Evolutionary conservation across 106 monocot species (phyloP).

Genomic region (Dactylorhiza incarnata): DNA sequence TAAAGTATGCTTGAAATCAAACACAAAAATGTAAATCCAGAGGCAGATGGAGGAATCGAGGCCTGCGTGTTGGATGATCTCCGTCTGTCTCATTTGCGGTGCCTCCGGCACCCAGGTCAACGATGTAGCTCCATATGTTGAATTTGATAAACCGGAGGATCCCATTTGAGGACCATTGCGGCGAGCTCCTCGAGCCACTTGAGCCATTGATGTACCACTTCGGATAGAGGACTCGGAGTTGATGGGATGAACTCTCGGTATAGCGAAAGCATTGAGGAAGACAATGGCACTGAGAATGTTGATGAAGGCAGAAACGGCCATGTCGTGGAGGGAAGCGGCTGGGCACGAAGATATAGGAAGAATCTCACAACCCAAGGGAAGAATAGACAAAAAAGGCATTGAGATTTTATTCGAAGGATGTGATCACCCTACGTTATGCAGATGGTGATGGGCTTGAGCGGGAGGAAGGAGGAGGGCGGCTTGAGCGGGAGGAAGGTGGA

Average conservation of each 20-base stretch:
- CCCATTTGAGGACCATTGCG: conserved; percentile 19
- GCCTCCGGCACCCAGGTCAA: conserved; percentile 84
- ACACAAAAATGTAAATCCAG: conserved; percentile 89
- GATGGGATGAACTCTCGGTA: conserved; percentile 70
- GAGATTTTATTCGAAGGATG: too few species aligned
- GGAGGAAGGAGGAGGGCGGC: too few species aligned
- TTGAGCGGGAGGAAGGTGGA: too few species aligned
- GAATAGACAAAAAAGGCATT: too few species aligned
- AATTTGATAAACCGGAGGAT: conserved; percentile 67
- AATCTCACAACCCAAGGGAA: too few species aligned
- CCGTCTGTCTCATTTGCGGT: conserved; percentile 64
- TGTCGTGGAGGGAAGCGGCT: conserved; percentile 74
- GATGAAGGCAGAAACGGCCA: conserved; percentile 80
- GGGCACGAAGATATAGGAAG: neutral
- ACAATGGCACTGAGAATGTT: conserved; percentile 60
- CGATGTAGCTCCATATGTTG: conserved; percentile 51
- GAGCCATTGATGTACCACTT: conserved; percentile 64
- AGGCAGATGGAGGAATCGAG: conserved; percentile 82
- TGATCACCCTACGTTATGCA: too few species aligned
- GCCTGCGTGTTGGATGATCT: conserved; percentile 80
- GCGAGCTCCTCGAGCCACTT: conserved; percentile 34
- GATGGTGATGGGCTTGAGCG: too few species aligned
- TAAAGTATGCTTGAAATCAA: neutral
- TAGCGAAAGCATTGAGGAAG: conserved; percentile 79
- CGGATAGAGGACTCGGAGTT: conserved; percentile 84